phyloP scores from a whole-genome alignment of 352 stramenopile species.

The Phytophthora pisi region DNA sequence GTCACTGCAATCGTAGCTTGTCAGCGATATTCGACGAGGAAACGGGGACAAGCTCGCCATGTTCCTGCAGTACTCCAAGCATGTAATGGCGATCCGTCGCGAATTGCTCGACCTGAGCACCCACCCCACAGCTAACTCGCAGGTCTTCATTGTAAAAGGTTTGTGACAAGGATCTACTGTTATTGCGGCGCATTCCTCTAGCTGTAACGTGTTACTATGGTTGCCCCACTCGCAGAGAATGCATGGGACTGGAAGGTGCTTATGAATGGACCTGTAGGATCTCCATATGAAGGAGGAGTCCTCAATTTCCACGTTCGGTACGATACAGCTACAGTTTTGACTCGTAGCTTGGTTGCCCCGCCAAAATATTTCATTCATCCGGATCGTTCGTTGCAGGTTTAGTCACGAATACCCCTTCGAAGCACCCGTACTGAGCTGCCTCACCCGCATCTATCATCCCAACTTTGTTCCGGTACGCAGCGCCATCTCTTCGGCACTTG shows the following conservation, averaged over 20 bases:
- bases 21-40: slow-evolving; percentile 65
- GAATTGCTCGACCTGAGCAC: slow-evolving; percentile 47
- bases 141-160: slow-evolving; percentile 53
- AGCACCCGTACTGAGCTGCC: slow-evolving; percentile 43
- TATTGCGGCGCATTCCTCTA: too few relatives aligned
- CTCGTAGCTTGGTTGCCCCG: background rate
- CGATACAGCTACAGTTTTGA: background rate
- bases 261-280: slow-evolving; percentile 38
- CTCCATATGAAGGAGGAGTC: slow-evolving; percentile 51
- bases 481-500: background rate
- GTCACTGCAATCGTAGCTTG: slow-evolving; percentile 35
- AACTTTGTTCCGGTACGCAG: slow-evolving; percentile 66
- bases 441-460: slow-evolving; percentile 71
- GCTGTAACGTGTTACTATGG: too few relatives aligned
- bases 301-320: slow-evolving; percentile 56
- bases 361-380: background rate
- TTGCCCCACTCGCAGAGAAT: slow-evolving; percentile 31
- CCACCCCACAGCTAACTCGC: slow-evolving; percentile 36
- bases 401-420: slow-evolving; percentile 67
- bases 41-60: slow-evolving; percentile 62
- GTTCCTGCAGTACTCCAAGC: slow-evolving; percentile 74
- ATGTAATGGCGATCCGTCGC: slow-evolving; percentile 53
- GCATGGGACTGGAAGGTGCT: slow-evolving; percentile 59
- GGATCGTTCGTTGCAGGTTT: slow-evolving; percentile 33
- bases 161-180: background rate